Evolutionary conservation across 2,329 filamentous ascomycete genomes (phyloP).

Genomic region (Talaromyces sp.): DNA sequence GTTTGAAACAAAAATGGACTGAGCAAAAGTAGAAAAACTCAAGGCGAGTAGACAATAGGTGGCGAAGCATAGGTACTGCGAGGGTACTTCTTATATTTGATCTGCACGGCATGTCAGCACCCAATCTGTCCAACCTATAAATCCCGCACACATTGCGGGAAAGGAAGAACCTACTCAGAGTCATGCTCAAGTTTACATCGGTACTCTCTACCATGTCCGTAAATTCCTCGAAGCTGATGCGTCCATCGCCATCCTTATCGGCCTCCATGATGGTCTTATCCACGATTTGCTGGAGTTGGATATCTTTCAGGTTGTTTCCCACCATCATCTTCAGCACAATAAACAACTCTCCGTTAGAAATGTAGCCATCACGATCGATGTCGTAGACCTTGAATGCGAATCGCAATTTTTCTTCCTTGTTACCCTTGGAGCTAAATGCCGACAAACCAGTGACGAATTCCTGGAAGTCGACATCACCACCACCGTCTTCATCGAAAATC

Average conservation of each 20-base stretch:
- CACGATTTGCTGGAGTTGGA: conserved; percentile 97
- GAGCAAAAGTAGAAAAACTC: neutral
- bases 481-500: conserved; percentile 98
- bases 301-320: conserved; percentile 97
- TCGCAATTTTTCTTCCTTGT: conserved; percentile 96
- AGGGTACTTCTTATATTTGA: conserved; percentile 15
- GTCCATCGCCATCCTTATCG: conserved; percentile 91
- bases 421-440: conserved; percentile 95
- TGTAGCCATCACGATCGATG: conserved; percentile 97
- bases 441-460: conserved; percentile 95
- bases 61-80: neutral
- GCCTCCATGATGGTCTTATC: conserved; percentile 99
- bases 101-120: conserved; percentile 16
- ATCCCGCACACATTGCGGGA: neutral
- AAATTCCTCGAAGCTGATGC: conserved; percentile 99
- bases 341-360: conserved; percentile 98
- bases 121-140: neutral
- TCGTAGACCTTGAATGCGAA: conserved; percentile 99
- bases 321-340: conserved; percentile 99
- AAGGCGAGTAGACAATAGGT: neutral
- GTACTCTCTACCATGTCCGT: conserved; percentile 98
- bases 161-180: conserved; percentile 55
- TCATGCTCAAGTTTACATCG: conserved; percentile 70
- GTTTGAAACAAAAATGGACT: neutral
- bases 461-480: conserved; percentile 97